These are phyloP conservation scores for Beta macrorhiza DNA, from an alignment of 179 eudicot species.

Conservation along the genomic window DNA sequence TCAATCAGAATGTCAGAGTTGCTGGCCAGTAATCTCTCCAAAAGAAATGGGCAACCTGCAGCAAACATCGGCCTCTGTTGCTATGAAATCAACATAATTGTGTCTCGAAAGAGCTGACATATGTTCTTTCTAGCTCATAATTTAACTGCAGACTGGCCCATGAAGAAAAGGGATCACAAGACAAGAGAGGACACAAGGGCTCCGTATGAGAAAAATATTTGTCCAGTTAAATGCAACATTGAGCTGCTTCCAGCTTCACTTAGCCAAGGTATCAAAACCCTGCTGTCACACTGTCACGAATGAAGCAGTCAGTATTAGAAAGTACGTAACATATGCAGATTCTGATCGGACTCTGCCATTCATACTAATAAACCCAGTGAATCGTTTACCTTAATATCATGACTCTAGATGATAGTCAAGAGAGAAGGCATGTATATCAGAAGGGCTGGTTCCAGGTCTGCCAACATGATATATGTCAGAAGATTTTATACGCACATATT, in stretches of 20 bases:
- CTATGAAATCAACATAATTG: background rate
- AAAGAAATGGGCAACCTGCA: background rate
- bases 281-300: background rate
- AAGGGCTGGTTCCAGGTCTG: slow-evolving; percentile 94
- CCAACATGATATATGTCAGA: slow-evolving; percentile 22
- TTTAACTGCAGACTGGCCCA: slow-evolving; percentile 3
- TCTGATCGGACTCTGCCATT: background rate
- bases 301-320: background rate
- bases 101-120: background rate
- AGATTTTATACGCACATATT: background rate
- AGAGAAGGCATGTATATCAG: slow-evolving; percentile 66
- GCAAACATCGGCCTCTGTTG: background rate
- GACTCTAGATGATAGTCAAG: slow-evolving; percentile 68
- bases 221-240: background rate
- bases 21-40: background rate
- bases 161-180: background rate
- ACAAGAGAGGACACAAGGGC: background rate
- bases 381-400: slow-evolving; percentile 36
- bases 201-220: background rate
- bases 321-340: background rate
- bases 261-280: background rate
- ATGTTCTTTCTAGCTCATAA: slow-evolving; percentile 3
- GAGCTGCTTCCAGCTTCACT: background rate
- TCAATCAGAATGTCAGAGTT: background rate
- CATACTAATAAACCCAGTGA: background rate